Evolutionary conservation across 345 rosid species (phyloP).

Genomic region (Pistacia vera): DNA sequence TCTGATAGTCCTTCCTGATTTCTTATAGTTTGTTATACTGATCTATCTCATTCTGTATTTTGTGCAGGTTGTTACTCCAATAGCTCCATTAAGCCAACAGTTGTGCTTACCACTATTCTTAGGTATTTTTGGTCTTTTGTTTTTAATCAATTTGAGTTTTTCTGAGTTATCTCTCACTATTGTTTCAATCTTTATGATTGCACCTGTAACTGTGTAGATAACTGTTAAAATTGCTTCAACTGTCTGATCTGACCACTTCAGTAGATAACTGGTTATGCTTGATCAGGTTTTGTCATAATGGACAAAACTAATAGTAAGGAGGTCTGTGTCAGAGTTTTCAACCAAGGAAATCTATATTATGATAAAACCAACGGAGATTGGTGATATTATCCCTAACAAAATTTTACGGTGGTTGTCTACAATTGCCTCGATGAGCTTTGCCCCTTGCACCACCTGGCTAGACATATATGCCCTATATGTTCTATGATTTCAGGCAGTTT

Average conservation of each 20-base stretch:
- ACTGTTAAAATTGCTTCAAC: neutral
- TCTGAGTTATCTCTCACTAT: neutral
- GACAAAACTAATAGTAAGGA: neutral
- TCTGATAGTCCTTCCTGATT: neutral
- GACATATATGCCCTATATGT: neutral
- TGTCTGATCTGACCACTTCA: too few species aligned
- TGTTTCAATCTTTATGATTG: too few species aligned
- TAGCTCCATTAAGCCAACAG: slow-evolving; percentile 98
- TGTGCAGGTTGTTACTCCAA: slow-evolving; percentile 94
- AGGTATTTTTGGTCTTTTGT: neutral
- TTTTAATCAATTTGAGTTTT: neutral
- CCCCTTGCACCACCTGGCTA: neutral
- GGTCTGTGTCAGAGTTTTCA: neutral
- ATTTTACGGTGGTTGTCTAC: neutral
- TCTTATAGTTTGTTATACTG: neutral
- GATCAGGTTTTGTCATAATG: too few species aligned
- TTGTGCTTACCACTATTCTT: slow-evolving; percentile 32
- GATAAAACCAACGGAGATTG: neutral
- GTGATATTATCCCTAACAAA: neutral
- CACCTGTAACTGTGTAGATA: too few species aligned
- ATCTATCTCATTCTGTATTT: neutral
- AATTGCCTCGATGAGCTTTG: neutral
- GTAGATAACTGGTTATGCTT: too few species aligned
- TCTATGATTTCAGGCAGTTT: slow-evolving; percentile 2
- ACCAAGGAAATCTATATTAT: neutral